phyloP scores from a whole-genome alignment of 2,329 filamentous ascomycete species.

The Nigrospora osmanthi region DNA sequence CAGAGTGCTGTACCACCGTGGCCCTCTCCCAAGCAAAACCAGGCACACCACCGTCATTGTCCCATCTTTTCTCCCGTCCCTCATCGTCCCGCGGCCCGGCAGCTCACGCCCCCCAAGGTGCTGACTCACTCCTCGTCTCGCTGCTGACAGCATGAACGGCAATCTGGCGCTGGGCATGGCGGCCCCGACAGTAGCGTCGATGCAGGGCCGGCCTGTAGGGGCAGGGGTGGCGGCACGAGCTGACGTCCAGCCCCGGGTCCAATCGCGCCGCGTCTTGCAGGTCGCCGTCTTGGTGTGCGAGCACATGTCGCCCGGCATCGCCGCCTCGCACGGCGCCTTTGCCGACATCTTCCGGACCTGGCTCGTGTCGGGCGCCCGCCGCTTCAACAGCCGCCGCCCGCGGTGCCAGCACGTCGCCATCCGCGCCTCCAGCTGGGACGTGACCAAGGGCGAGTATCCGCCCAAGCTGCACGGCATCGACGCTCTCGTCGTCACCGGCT shows the following conservation, averaged over 20 bases:
- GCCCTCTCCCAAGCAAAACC: too few species aligned
- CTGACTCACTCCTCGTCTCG: not conserved
- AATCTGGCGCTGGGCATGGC: not conserved
- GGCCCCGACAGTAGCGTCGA: not conserved
- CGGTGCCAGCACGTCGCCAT: not conserved
- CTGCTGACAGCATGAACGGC: conserved; percentile 2
- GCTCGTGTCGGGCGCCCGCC: conserved; percentile 2
- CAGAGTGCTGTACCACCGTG: too few species aligned
- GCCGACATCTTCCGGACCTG: conserved; percentile 4
- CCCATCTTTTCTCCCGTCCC: not conserved
- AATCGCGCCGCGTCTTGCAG: not conserved
- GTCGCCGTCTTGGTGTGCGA: conserved; percentile 7
- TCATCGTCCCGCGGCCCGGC: not conserved
- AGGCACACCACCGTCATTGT: not conserved
- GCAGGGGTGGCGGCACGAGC: not conserved
- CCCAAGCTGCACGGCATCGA: not conserved
- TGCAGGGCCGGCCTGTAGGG: conserved; percentile 1
- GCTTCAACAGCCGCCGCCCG: not conserved
- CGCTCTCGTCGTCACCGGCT: conserved; percentile 5
- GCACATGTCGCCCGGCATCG: conserved; percentile 1
- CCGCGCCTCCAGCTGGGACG: conserved; percentile 1
- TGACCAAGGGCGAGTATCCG: conserved; percentile 1
- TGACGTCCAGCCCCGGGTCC: not conserved
- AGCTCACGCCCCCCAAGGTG: not conserved
- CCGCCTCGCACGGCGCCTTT: conserved; percentile 3